Evolutionary conservation across 2,329 filamentous ascomycete genomes (phyloP), one percentile per base, ranked within the genome.

Genomic region (Xylariaceae sp.): DNA sequence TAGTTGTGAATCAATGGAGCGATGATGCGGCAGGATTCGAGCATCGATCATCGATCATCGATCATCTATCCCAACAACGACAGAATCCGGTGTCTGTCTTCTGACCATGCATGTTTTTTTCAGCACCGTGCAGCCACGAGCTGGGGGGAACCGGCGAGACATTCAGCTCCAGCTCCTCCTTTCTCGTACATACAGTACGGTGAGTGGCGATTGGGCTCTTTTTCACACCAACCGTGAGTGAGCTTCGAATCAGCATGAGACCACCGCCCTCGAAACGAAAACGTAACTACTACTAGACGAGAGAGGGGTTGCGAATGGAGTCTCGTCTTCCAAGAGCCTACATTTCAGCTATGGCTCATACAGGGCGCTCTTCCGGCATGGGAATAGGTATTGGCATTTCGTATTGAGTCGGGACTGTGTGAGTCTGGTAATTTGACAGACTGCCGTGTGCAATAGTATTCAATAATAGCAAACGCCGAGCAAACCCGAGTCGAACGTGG

Each of bases 401-500:
- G 4, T 32, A 2, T 5, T n/a, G 35, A 29, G 27, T 34, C 4
- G 39, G 27, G 32, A 40, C 26, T 9, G 12, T 35, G 46, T 50
- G 34, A 34, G 6, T 31, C 47, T 39, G 34, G 39, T 26, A 9
- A 11, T 19, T 31, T 45, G 39, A 37, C 31, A 8, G 40, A 37
- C 19, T 19, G 19, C 19, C 19, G 19, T 19, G 19, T 19, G 19
- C 19, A 43, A 34, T 41, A 27, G 51, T 51, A 49, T 41, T 29
- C 26, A 11, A 39, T 52, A 29, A n/a, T n/a, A 43, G 47, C 49
- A 31, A 26, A 30, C 3, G 45, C 47, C 49, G 51, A 44, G 34
- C 11, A 47, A 31, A 43, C 51, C 48, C 41, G 47, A 54, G 48
- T 40, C 32, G 41, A 47, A 31, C 34, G 47, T 51, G 50, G 44